phyloP scores from a whole-genome alignment of 805 yeast species.

The Candida sanyiensis region DNA sequence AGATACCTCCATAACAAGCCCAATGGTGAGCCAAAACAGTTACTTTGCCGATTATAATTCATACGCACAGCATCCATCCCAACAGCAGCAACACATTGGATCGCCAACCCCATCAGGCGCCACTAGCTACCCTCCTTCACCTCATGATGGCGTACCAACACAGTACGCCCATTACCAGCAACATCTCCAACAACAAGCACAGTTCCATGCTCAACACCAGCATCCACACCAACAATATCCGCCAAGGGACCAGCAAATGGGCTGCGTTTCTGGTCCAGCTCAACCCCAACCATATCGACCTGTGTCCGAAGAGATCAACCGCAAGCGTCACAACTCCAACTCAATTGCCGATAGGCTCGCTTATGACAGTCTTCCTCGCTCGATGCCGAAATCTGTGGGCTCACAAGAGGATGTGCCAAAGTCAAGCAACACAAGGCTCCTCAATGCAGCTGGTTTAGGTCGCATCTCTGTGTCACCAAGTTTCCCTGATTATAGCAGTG shows the following conservation, averaged over 20 bases:
- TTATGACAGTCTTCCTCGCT: constrained; percentile 2
- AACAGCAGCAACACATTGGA: neutral
- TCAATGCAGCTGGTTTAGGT: neutral
- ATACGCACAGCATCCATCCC: constrained; percentile 9
- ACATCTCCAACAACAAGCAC: neutral
- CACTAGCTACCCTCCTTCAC: neutral
- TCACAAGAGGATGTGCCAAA: constrained; percentile 3
- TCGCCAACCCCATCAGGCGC: neutral
- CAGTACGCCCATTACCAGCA: neutral
- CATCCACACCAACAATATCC: neutral
- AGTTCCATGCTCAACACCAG: neutral
- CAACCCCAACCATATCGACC: neutral
- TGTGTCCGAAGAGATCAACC: neutral
- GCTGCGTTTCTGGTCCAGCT: too few species aligned
- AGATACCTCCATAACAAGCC: constrained; percentile 10
- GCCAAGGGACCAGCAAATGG: too few species aligned
- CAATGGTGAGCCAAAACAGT: constrained; percentile 6
- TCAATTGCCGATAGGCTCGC: neutral
- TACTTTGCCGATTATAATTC: constrained; percentile 21
- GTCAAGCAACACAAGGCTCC: neutral
- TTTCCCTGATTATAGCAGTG: neutral
- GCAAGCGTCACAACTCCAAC: constrained; percentile 1
- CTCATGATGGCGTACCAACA: neutral
- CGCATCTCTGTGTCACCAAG: neutral
- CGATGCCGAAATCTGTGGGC: constrained; percentile 4